Conservation (phyloP, 345 rosid species). For the Moricandia arvensis region DNA sequence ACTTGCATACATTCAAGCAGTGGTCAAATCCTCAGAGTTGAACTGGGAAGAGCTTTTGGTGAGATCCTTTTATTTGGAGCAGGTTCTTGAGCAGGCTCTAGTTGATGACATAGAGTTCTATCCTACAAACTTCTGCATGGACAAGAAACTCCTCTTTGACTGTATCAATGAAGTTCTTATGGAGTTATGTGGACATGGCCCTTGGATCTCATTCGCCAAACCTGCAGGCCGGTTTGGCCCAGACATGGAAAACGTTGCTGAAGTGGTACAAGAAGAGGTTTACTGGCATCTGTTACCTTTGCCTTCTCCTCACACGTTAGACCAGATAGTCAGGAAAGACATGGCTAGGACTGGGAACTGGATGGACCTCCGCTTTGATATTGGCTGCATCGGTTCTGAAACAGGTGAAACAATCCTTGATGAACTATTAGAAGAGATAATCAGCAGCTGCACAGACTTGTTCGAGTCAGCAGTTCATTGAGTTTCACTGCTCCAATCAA, state of each 20-base stretch:
- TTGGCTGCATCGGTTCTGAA: constrained; percentile 46
- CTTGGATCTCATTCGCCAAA: constrained; percentile 51
- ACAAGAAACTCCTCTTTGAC: constrained; percentile 61
- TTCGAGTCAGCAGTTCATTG: constrained; percentile 16
- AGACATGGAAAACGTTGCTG: constrained; percentile 42
- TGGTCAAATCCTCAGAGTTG: constrained; percentile 53
- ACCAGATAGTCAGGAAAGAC: constrained; percentile 73
- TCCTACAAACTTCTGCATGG: constrained; percentile 50
- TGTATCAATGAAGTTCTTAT: constrained; percentile 73
- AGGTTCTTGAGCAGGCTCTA: constrained; percentile 62
- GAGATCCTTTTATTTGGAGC: constrained; percentile 58
- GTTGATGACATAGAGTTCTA: constrained; percentile 53
- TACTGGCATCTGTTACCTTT: constrained; percentile 68
- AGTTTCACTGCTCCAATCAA: neutral
- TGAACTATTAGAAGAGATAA: constrained; percentile 59
- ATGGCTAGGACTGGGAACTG: constrained; percentile 56
- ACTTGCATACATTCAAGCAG: constrained; percentile 51
- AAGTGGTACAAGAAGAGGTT: constrained; percentile 64
- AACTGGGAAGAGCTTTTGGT: constrained; percentile 69
- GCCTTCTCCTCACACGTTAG: constrained; percentile 65
- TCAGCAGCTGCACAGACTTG: constrained; percentile 34
- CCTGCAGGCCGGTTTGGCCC: constrained; percentile 48
- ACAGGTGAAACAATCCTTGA: constrained; percentile 57
- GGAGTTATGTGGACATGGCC: constrained; percentile 55
- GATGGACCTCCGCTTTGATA: constrained; percentile 63